These are phyloP conservation scores for Heteromeles arbutifolia DNA, from an alignment of 306 rosid species.

Conservation along the genomic window DNA sequence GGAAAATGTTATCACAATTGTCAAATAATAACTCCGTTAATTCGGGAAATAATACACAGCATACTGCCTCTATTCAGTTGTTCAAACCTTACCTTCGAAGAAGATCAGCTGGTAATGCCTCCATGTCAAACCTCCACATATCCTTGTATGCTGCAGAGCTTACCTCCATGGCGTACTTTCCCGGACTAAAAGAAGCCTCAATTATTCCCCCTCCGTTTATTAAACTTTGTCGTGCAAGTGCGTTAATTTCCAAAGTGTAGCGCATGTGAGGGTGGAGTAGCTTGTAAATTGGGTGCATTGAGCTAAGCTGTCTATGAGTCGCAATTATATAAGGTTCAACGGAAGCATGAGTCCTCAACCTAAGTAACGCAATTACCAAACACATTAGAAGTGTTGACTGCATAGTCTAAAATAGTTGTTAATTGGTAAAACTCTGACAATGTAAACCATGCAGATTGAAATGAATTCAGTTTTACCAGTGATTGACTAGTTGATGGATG, in stretches of 20 bases:
- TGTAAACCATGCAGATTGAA: not conserved
- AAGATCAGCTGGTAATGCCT: slow-evolving; percentile 89
- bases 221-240: slow-evolving; percentile 77
- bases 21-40: not conserved
- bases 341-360: slow-evolving; percentile 96
- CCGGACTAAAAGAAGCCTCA: slow-evolving; percentile 84
- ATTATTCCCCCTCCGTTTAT: slow-evolving; percentile 93
- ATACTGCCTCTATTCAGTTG: not conserved
- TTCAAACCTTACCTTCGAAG: slow-evolving; percentile 52
- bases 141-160: slow-evolving; percentile 84
- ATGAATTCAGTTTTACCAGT: slow-evolving; percentile 48
- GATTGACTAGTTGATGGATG: slow-evolving; percentile 89
- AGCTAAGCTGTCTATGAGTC: slow-evolving; percentile 80
- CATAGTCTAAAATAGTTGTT: not conserved
- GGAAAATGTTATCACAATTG: slow-evolving; percentile 17
- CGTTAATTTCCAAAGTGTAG: slow-evolving; percentile 84
- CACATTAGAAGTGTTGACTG: not conserved
- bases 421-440: not conserved
- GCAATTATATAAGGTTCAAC: slow-evolving; percentile 95
- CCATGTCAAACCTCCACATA: slow-evolving; percentile 87
- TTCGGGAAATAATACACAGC: not conserved
- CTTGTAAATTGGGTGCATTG: slow-evolving; percentile 89
- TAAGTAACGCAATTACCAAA: slow-evolving; percentile 27
- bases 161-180: slow-evolving; percentile 78
- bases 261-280: slow-evolving; percentile 94